Conservation (phyloP, 2,329 filamentous ascomycete genomes). For the Alternaria brassicicola region DNA sequence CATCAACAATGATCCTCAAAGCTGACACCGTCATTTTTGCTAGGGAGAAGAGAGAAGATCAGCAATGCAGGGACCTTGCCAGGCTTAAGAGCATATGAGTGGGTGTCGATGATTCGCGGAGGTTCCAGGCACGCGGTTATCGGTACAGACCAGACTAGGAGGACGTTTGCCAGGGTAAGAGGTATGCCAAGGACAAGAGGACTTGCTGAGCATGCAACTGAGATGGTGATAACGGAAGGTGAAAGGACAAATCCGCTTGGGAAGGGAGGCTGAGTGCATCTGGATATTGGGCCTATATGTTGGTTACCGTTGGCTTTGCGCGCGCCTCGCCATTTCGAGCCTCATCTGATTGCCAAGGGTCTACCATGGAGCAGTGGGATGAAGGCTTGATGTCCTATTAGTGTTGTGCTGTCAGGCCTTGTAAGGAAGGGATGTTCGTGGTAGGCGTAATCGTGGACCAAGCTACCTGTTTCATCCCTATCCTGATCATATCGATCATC, state of each 20-base stretch:
- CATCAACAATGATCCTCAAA: constrained; percentile 41
- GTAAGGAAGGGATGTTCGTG: constrained; percentile 9
- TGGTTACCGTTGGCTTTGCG: constrained; percentile 5
- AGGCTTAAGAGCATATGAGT: constrained; percentile 25
- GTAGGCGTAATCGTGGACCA: constrained; percentile 5
- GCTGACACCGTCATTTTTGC: constrained; percentile 35
- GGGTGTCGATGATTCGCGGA: constrained; percentile 20
- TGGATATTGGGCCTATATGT: constrained; percentile 4
- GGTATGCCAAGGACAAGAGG: constrained; percentile 38
- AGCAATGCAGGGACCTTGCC: constrained; percentile 38
- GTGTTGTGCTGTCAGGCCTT: constrained; percentile 2
- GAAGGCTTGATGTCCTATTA: constrained; percentile 3
- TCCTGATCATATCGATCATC: not conserved
- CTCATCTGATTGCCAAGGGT: constrained; percentile 4
- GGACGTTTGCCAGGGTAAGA: constrained; percentile 38
- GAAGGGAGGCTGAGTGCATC: constrained; percentile 22
- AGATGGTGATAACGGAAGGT: constrained; percentile 31
- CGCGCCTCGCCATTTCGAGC: constrained; percentile 1
- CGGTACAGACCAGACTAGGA: constrained; percentile 35
- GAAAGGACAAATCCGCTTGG: constrained; percentile 20
- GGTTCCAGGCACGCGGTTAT: constrained; percentile 35
- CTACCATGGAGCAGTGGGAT: constrained; percentile 8
- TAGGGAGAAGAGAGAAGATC: constrained; percentile 17
- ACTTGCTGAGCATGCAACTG: constrained; percentile 36
- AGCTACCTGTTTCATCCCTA: constrained; percentile 6